Evolutionary conservation across 768 basidiomycete genomes (phyloP), one percentile per base, ranked within the genome.

Genomic region (Pulveroboletus ravenelii): DNA sequence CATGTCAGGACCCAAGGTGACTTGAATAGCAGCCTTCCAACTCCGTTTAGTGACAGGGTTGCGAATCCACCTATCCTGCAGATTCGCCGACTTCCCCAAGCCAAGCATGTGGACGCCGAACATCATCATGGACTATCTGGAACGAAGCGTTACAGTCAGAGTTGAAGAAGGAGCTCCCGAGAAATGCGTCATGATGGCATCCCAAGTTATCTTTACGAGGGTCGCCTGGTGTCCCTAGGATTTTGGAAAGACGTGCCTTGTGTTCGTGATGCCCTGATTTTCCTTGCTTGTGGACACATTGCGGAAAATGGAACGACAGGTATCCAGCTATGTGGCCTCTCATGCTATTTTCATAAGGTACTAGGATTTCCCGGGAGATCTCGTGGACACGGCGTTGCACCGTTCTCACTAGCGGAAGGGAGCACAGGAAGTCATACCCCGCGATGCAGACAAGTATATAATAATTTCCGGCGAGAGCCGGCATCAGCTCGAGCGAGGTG

Each of bases 71-170:
- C 25, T 27, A 27, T 6, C 25, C 5, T 4, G 25, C 25, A 27
- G 25, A 27, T 27, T 27, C 60, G 81, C 78, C 1, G 71, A 75
- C 17, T 64, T 72, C 68, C 82, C 20, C 45, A 81, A 83, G 48
- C 59, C 84, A 15, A 77, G 81, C 55, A 74, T 80, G 17, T 82
- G 82, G 83, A 78, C 75, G 3, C 76, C 77, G 1, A 64, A 74
- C 0, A 70, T 57, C 9, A 67, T 78, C 17, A 62, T 50, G 10
- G 15, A 63, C 72, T 15, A 50, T 46, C 0, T 72, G 73, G 62
- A 65, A 74, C 61, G 63, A 67, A 8, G 56, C 53, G 31, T 71
- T 62, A 6, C 64, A 35, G 56, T 79, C 6, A 6, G 25, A 27
- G 25, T 27, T 36, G 53, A 59, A 13, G 65, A 66, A 15, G 60